A percentile compares a stretch with the other conserved stretches of the same genome.
phyloP scores from a whole-genome alignment of 139 green algal genomes.

The Microglena sp. region DNA sequence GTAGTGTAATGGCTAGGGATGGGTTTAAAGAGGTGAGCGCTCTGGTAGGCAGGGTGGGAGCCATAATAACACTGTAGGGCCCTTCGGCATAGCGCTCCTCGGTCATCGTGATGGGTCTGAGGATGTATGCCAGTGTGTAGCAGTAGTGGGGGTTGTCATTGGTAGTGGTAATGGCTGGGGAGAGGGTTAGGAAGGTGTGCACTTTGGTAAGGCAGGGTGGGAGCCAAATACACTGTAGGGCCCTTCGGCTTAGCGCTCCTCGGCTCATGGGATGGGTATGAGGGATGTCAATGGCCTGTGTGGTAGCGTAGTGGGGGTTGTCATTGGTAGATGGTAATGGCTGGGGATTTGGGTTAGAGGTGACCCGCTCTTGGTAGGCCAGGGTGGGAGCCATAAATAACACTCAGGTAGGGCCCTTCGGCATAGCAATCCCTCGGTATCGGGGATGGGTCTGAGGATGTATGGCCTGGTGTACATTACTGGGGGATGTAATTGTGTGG shows the following conservation, averaged over 20 bases:
- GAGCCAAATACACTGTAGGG: conserved; percentile 73
- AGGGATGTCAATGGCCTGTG: conserved; percentile 70
- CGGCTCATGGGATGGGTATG: conserved; percentile 78
- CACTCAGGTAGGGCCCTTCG: conserved; percentile 83
- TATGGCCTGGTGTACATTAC: too few species aligned
- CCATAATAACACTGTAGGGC: conserved; percentile 72
- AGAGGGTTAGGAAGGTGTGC: neutral
- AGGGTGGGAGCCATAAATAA: conserved; percentile 1
- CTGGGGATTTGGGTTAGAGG: neutral
- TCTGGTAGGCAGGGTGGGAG: neutral
- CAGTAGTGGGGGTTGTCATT: neutral
- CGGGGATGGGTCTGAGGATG: conserved; percentile 72
- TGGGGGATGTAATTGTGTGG: too few species aligned
- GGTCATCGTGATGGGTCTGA: conserved; percentile 75
- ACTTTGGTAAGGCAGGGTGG: neutral
- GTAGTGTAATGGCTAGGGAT: neutral
- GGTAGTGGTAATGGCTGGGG: neutral
- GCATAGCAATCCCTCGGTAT: too few species aligned
- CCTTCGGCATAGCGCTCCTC: conserved; percentile 71
- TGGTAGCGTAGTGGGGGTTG: neutral
- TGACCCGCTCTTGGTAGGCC: neutral
- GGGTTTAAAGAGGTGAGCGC: neutral
- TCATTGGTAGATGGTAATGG: neutral
- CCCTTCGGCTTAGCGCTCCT: conserved; percentile 66
- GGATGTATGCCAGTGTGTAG: conserved; percentile 66